Percentiles rank a stretch among this genome's conserved stretches.
Conservation (phyloP, 148 eudicot species). For the Vaccinium myrtillus region DNA sequence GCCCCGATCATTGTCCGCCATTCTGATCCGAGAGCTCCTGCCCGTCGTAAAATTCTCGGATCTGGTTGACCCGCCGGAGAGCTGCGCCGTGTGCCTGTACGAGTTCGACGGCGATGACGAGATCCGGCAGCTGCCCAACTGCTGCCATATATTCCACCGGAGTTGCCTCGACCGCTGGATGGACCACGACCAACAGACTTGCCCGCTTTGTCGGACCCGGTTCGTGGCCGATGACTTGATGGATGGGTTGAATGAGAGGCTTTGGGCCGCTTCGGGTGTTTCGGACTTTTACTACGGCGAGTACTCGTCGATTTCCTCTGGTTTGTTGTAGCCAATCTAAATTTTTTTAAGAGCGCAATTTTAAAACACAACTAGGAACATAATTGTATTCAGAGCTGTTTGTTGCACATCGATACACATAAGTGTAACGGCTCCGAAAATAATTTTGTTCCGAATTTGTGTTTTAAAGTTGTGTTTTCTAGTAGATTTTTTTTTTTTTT, state of each 20-base stretch:
- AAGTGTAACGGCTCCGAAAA: too few relatives aligned
- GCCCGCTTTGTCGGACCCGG: constrained; percentile 62
- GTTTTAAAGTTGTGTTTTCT: neutral
- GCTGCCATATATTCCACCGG: constrained; percentile 57
- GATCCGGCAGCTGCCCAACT: constrained; percentile 53
- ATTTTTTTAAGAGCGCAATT: neutral
- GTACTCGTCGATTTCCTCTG: constrained; percentile 39
- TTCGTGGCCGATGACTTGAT: constrained; percentile 63
- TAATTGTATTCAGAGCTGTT: neutral
- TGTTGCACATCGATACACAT: neutral
- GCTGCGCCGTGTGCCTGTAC: constrained; percentile 66
- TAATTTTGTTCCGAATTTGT: too few relatives aligned
- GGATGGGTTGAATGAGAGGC: constrained; percentile 74
- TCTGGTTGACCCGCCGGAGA: constrained; percentile 39
- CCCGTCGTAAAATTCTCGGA: constrained; percentile 67
- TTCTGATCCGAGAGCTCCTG: constrained; percentile 62
- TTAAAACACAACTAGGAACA: neutral
- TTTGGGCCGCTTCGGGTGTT: constrained; percentile 50
- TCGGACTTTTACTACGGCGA: constrained; percentile 61
- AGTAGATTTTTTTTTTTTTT: neutral
- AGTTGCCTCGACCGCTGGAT: constrained; percentile 83
- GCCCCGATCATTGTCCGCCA: constrained; percentile 40
- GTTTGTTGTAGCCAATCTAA: constrained; percentile 16
- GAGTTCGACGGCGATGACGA: constrained; percentile 61
- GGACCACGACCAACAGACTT: constrained; percentile 60